A percentile compares a stretch with the other conserved stretches of the same genome.
Evolutionary conservation across 2,329 filamentous ascomycete species (phyloP).

Genomic region (Stachybotrys echinatus): DNA sequence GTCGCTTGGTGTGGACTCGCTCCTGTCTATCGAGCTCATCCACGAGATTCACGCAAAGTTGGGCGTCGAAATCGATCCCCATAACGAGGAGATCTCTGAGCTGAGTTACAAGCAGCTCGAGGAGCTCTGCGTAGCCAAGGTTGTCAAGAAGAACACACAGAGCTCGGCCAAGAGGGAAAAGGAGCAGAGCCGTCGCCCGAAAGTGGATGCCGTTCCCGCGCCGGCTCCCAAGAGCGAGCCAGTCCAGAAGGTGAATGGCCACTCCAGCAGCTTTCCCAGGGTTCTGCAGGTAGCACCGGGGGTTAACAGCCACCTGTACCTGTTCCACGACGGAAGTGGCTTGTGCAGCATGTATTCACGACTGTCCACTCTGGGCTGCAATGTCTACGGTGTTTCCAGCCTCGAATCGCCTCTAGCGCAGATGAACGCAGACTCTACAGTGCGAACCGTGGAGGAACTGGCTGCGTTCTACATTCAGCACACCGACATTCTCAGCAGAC

Average conservation of each 20-base stretch:
- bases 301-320: slow-evolving; percentile 8
- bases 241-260: background rate
- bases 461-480: slow-evolving; percentile 11
- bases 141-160: background rate
- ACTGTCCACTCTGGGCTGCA: background rate
- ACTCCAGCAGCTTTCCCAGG: background rate
- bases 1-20: slow-evolving; percentile 17
- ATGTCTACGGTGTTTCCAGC: background rate
- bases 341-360: slow-evolving; percentile 7
- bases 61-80: slow-evolving; percentile 12
- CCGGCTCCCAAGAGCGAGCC: background rate
- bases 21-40: slow-evolving; percentile 17
- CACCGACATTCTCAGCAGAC: slow-evolving; percentile 6
- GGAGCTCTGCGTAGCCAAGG: background rate
- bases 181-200: background rate
- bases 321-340: slow-evolving; percentile 24
- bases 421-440: background rate
- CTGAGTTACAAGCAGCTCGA: background rate
- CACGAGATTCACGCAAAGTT: slow-evolving; percentile 13
- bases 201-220: background rate
- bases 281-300: background rate
- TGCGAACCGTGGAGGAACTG: slow-evolving; percentile 1
- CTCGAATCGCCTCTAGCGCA: slow-evolving; percentile 6
- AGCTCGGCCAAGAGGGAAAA: background rate
- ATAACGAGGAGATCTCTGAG: slow-evolving; percentile 1